phyloP scores from a whole-genome alignment of 148 eudicot genomes.

The Cornus florida region DNA sequence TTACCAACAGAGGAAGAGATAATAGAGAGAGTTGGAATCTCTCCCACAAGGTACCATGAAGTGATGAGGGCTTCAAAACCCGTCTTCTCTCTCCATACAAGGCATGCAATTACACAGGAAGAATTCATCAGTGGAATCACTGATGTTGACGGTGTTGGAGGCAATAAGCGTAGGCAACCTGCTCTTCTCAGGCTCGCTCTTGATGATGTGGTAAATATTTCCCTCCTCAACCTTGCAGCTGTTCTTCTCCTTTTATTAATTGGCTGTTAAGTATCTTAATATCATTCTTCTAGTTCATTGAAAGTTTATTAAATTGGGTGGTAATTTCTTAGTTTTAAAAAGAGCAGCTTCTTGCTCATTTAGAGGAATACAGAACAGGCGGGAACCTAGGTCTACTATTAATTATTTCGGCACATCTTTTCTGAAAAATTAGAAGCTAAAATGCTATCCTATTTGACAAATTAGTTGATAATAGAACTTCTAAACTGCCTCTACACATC shows the following conservation, averaged over 20 bases:
- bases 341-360: background rate
- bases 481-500: background rate
- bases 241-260: background rate
- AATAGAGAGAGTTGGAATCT: constrained; percentile 56
- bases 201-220: constrained; percentile 81
- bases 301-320: background rate
- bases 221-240: background rate
- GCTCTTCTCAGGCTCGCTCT: constrained; percentile 95
- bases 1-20: constrained; percentile 82
- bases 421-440: too few relatives aligned
- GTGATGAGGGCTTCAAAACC: constrained; percentile 77
- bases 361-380: background rate
- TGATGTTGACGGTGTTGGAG: constrained; percentile 64
- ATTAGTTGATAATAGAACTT: background rate
- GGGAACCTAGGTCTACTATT: background rate
- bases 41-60: constrained; percentile 69
- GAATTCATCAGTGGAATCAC: constrained; percentile 67
- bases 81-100: constrained; percentile 58
- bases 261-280: background rate
- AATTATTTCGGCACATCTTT: background rate
- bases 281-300: background rate
- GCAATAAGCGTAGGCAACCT: constrained; percentile 71
- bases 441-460: too few relatives aligned
- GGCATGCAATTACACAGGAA: constrained; percentile 63
- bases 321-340: background rate